Conservation (phyloP, 441 rosid genomes). For the Populus trichocarpa region DNA sequence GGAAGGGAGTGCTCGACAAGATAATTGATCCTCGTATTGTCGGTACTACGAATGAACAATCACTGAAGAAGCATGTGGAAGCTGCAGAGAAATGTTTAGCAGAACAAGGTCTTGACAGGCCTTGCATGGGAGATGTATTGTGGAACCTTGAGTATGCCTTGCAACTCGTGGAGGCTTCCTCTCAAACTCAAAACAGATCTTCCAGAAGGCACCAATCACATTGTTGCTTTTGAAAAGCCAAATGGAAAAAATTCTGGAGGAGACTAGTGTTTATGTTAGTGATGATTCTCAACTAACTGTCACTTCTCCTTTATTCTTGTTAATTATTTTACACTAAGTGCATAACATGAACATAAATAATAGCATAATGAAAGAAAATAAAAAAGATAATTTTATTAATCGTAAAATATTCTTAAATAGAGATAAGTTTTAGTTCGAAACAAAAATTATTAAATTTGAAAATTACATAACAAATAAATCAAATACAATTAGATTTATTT, state of each 20-base stretch:
- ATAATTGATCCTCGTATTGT: constrained; percentile 61
- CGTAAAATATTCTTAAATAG: no score
- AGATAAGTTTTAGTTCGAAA: no score
- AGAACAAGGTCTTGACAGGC: constrained; percentile 73
- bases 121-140: constrained; percentile 84
- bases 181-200: constrained; percentile 33
- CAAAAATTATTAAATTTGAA: no score
- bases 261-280: not conserved
- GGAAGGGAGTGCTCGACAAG: constrained; percentile 63
- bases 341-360: no score
- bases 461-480: no score
- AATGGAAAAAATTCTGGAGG: not conserved
- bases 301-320: constrained; percentile 17
- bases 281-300: constrained; percentile 31
- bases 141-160: constrained; percentile 92
- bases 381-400: no score
- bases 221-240: constrained; percentile 18
- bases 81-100: constrained; percentile 84
- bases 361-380: no score
- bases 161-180: constrained; percentile 71
- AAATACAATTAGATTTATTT: no score
- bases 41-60: constrained; percentile 49
- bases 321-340: no score
- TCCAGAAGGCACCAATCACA: constrained; percentile 32
- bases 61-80: constrained; percentile 69